Conservation (phyloP, 805 yeast genomes). For the Kluyveromyces nonfermentans region DNA sequence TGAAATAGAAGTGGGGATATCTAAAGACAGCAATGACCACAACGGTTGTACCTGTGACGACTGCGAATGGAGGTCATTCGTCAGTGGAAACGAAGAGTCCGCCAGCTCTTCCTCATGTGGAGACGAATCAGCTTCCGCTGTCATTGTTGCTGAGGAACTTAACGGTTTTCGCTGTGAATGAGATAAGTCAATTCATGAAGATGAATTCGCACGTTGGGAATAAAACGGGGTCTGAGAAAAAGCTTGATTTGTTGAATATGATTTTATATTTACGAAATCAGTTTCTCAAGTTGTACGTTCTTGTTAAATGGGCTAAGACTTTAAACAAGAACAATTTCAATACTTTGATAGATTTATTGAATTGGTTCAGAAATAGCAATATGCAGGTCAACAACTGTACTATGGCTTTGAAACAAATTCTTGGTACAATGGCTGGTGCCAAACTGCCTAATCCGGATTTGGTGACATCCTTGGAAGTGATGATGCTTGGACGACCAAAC, state of each 20-base stretch:
- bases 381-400: constrained; percentile 53
- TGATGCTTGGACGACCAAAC: constrained; percentile 67
- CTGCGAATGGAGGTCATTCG: background rate
- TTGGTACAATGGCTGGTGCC: constrained; percentile 63
- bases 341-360: constrained; percentile 71
- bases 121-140: constrained; percentile 27
- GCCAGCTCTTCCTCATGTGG: constrained; percentile 28
- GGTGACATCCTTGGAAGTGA: constrained; percentile 77
- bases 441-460: constrained; percentile 89
- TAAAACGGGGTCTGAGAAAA: constrained; percentile 38
- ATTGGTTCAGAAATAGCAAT: constrained; percentile 79
- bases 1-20: too few relatives aligned
- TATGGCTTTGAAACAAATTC: constrained; percentile 56
- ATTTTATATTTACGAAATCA: constrained; percentile 72
- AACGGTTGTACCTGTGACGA: background rate
- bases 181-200: constrained; percentile 27
- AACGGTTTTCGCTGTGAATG: constrained; percentile 26
- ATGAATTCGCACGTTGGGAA: constrained; percentile 18
- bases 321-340: constrained; percentile 58
- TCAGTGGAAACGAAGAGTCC: constrained; percentile 4
- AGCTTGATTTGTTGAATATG: constrained; percentile 57
- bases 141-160: constrained; percentile 25
- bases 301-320: constrained; percentile 76
- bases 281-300: constrained; percentile 72
- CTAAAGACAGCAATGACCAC: background rate